Evolutionary conservation across 257 asterid species (phyloP).

Genomic region (Cruciata laevipes): DNA sequence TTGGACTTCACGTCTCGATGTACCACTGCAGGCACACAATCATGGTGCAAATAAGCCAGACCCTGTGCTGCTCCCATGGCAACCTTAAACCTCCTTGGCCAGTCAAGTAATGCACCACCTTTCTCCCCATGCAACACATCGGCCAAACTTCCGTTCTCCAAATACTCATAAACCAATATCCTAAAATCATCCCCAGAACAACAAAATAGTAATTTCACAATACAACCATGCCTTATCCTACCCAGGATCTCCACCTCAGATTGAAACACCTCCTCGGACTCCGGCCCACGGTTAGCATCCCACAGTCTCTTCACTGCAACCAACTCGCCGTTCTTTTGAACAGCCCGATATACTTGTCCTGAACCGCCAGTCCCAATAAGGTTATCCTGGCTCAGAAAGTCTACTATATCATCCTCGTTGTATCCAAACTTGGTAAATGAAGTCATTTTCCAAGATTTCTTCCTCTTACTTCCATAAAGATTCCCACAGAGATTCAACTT

Average conservation of each 20-base stretch:
- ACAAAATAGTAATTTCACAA: constrained; percentile 65
- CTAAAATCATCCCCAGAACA: constrained; percentile 49
- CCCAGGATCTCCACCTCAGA: constrained; percentile 58
- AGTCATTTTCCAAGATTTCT: constrained; percentile 52
- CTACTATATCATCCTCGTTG: constrained; percentile 48
- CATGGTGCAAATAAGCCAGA: constrained; percentile 82
- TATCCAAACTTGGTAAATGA: constrained; percentile 49
- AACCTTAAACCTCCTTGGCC: constrained; percentile 59
- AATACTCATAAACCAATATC: constrained; percentile 62
- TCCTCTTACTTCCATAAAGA: constrained; percentile 19
- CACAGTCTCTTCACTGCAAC: constrained; percentile 85
- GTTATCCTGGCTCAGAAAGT: constrained; percentile 46
- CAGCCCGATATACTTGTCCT: constrained; percentile 62
- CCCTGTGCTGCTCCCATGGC: constrained; percentile 81
- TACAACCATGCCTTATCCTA: constrained; percentile 56
- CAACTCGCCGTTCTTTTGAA: constrained; percentile 46
- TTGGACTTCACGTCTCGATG: constrained; percentile 40
- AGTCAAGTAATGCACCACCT: constrained; percentile 51
- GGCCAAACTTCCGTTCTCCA: constrained; percentile 73
- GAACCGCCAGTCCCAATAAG: constrained; percentile 77
- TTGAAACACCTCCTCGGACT: constrained; percentile 39
- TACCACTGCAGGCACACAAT: constrained; percentile 33
- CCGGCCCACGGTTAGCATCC: constrained; percentile 42
- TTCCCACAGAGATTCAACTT: constrained; percentile 22
- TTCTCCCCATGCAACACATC: constrained; percentile 64